Base-by-base conservation (phyloP, 176 grass and related monocot genomes). In the Rhynchospora breviuscula region DNA sequence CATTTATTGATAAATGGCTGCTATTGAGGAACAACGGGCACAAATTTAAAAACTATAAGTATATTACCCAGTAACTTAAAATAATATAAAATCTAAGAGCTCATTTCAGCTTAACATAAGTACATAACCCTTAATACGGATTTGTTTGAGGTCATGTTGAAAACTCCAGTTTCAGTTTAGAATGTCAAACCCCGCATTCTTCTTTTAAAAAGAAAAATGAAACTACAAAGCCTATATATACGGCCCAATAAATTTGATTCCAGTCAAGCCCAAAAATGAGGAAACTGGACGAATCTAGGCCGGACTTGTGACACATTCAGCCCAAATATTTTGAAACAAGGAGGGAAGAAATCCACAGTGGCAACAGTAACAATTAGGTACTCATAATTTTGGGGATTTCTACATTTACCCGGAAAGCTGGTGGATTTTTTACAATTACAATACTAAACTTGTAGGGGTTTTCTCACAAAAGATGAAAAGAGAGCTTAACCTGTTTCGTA, bases 401-500 rank as follows among this genome's bases (percentile, higher is more conserved):
- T 57, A 22, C 59, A 60, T 60, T 65, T 35, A 6, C 29, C 23
- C 22, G 44, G 26, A 0, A 71, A 57, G 21, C 49, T 57, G 48
- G 3, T 56, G 2, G 52, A 33, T 48, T 52, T 76, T 2, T 21
- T 0, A 12, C 18, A 80, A 81, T 56, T 3, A 15, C 65, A 47
- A 85, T 45, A 72, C 2, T 44, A 69, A 67, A 81, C 33, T 70
- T 62, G 25, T 11, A 77, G 23, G 68, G 31, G 51, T 33, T 29
- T 81, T 4, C 79, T 17, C 31, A 6, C 56, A 47, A 82, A 81
- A 29, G 26, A 29, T 29, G 26, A 29, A 29, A 29, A 91, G 25
- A 47, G 40, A 2, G 9, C 11, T 40, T 9, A 85, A 90, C 95
- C 95, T 98, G 91, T 83, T 98, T 98, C 80, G 94, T 89, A 59